Conservation (phyloP, 2,329 filamentous ascomycete genomes). For the Fusarium sp. region DNA sequence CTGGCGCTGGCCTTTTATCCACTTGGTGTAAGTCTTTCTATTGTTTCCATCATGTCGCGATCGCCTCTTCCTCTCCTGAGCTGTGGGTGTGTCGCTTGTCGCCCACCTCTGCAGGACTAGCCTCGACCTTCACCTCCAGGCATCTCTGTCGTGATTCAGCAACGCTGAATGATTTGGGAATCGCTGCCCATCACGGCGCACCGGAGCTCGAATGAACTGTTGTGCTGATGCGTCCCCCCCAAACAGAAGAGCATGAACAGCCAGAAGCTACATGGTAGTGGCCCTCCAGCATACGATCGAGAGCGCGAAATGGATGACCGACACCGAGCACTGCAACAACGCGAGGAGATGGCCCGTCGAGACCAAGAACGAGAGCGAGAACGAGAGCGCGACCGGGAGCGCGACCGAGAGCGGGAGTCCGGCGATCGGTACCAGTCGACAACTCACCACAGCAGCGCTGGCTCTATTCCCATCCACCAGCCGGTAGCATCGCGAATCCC, state of each 20-base stretch:
- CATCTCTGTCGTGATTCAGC: neutral
- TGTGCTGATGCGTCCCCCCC: slow-evolving; percentile 20
- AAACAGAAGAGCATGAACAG: slow-evolving; percentile 56
- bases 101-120: slow-evolving; percentile 5
- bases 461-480: slow-evolving; percentile 92
- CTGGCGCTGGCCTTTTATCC: slow-evolving; percentile 46
- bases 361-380: slow-evolving; percentile 61
- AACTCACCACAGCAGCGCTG: slow-evolving; percentile 84
- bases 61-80: slow-evolving; percentile 39
- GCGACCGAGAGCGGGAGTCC: slow-evolving; percentile 70
- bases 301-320: slow-evolving; percentile 62
- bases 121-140: neutral
- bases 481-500: slow-evolving; percentile 86
- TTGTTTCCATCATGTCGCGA: slow-evolving; percentile 40
- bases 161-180: neutral
- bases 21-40: slow-evolving; percentile 49
- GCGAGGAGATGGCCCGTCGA: slow-evolving; percentile 58
- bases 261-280: slow-evolving; percentile 55
- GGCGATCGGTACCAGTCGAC: slow-evolving; percentile 76
- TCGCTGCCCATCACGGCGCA: neutral
- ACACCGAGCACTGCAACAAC: slow-evolving; percentile 58
- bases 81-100: slow-evolving; percentile 28
- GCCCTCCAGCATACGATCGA: slow-evolving; percentile 57
- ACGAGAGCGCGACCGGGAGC: slow-evolving; percentile 69
- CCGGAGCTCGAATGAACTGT: slow-evolving; percentile 2